Evolutionary conservation across 2,329 filamentous ascomycete genomes (phyloP).

Genomic region (Penicillium digitatum): DNA sequence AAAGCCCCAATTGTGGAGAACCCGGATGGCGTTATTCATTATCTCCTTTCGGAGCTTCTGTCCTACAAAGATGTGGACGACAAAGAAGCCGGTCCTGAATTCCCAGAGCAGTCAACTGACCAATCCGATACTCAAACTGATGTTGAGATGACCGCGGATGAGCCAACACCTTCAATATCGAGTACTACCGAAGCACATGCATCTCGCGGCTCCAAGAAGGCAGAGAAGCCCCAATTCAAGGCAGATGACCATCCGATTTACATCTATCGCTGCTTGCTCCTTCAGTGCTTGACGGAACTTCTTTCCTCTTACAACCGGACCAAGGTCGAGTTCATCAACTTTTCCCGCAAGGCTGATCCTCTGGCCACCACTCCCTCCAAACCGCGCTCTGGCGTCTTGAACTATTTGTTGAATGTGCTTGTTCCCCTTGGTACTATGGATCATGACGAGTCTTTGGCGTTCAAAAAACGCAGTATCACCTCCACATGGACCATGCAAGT

Average conservation of each 20-base stretch:
- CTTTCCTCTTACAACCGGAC: constrained; percentile 87
- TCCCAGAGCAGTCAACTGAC: constrained; percentile 25
- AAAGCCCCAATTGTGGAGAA: constrained; percentile 86
- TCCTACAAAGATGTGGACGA: constrained; percentile 92
- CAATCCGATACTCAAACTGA: constrained; percentile 40
- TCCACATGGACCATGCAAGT: constrained; percentile 82
- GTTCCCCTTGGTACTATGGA: constrained; percentile 63
- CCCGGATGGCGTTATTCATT: constrained; percentile 91
- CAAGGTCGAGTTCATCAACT: constrained; percentile 99
- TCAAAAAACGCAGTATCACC: constrained; percentile 82
- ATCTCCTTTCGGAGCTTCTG: constrained; percentile 84
- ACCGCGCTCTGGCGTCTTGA: constrained; percentile 84
- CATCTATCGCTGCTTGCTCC: constrained; percentile 89
- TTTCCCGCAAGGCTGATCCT: constrained; percentile 84
- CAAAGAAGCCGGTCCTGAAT: constrained; percentile 55
- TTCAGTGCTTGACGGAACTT: constrained; percentile 87
- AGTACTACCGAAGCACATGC: constrained; percentile 27
- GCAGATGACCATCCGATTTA: constrained; percentile 92
- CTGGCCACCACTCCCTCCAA: constrained; percentile 86
- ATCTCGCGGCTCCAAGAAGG: constrained; percentile 53
- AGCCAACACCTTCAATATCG: constrained; percentile 34
- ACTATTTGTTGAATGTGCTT: constrained; percentile 84
- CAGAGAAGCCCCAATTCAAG: constrained; percentile 74
- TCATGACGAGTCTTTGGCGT: constrained; percentile 67
- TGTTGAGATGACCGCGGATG: constrained; percentile 49